Evolutionary conservation across 169 alveolate genomes (phyloP).

Genomic region (Eimeria sp.): DNA sequence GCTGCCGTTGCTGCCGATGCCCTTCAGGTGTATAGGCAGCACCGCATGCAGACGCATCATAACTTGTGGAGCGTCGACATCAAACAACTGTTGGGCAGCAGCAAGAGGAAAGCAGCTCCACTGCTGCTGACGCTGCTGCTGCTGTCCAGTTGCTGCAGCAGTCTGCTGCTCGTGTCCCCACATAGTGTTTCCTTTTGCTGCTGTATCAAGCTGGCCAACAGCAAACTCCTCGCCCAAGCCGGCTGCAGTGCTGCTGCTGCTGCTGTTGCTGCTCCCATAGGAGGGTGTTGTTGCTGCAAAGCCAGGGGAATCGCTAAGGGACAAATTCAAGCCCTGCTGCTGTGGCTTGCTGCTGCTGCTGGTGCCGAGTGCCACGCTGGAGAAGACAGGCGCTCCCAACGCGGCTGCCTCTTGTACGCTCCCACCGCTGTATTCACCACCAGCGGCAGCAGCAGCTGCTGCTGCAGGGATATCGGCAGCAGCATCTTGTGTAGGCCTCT

Average conservation of each 20-base stretch:
- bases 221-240: not conserved
- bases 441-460: not conserved
- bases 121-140: slow-evolving; percentile 66
- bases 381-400: not conserved
- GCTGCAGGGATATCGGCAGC: not conserved
- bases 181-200: not conserved
- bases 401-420: not conserved
- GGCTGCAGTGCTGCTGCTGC: slow-evolving; percentile 26
- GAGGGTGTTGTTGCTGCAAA: slow-evolving; percentile 7
- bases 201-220: not conserved
- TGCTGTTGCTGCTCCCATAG: slow-evolving; percentile 59
- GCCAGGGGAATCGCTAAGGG: slow-evolving; percentile 22
- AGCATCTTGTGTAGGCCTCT: slow-evolving; percentile 34
- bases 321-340: not conserved
- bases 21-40: slow-evolving; percentile 12
- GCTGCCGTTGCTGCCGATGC: slow-evolving; percentile 51
- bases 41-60: slow-evolving; percentile 32
- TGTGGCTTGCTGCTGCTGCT: not conserved
- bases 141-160: slow-evolving; percentile 3
- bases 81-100: slow-evolving; percentile 56
- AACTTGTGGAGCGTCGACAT: slow-evolving; percentile 1
- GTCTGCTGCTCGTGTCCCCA: not conserved
- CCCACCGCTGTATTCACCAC: not conserved
- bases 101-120: slow-evolving; percentile 54
- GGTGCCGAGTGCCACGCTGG: slow-evolving; percentile 30